These are phyloP conservation scores for Cryptococcus neoformans DNA, from an alignment of 1,284 basidiomycete species.

Conservation along the genomic window DNA sequence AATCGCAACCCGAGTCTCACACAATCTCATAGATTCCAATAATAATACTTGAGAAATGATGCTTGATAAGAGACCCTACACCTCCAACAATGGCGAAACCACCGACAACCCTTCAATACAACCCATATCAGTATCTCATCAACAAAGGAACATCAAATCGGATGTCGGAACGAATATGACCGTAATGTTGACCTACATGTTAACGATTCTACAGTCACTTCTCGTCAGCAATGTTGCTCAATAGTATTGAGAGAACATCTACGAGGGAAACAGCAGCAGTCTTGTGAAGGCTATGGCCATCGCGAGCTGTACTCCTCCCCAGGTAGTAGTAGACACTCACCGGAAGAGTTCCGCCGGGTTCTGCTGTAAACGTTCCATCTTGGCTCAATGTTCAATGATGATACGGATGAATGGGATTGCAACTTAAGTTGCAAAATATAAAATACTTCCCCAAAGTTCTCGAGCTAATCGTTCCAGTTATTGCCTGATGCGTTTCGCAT, in stretches of 20 bases:
- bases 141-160: not conserved
- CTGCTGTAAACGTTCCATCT: slow-evolving; percentile 44
- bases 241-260: not conserved
- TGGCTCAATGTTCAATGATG: not conserved
- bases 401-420: too few species aligned
- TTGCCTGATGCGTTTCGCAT: slow-evolving; percentile 25
- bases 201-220: slow-evolving; percentile 32
- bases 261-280: not conserved
- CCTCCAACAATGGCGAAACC: slow-evolving; percentile 46
- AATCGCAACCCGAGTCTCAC: slow-evolving; percentile 17
- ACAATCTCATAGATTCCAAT: slow-evolving; percentile 44
- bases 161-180: not conserved
- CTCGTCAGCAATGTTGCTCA: too few species aligned
- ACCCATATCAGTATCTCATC: not conserved
- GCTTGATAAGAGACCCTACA: slow-evolving; percentile 43
- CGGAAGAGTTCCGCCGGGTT: slow-evolving; percentile 48
- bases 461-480: too few species aligned
- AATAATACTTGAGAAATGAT: slow-evolving; percentile 46
- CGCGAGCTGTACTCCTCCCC: not conserved
- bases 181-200: slow-evolving; percentile 38
- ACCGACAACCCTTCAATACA: slow-evolving; percentile 38
- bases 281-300: not conserved
- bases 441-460: too few species aligned
- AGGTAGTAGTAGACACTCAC: slow-evolving; percentile 20
- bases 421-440: too few species aligned